Conservation (phyloP, 2,329 filamentous ascomycete species). For the Pseudopithomyces maydicus region DNA sequence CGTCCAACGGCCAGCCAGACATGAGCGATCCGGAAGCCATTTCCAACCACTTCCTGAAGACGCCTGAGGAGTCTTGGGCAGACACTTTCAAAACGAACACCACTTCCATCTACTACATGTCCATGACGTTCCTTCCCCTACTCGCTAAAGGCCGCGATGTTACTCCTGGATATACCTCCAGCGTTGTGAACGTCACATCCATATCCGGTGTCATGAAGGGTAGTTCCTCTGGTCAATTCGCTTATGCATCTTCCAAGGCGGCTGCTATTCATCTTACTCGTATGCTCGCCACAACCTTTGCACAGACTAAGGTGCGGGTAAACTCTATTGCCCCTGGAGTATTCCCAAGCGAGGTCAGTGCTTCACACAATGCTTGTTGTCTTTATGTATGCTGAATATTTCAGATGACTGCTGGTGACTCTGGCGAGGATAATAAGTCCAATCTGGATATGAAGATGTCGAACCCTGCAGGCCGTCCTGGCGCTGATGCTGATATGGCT, state of each 20-base stretch:
- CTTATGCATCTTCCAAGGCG: constrained; percentile 59
- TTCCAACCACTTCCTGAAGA: constrained; percentile 57
- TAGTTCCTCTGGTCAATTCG: constrained; percentile 56
- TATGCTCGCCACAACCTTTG: constrained; percentile 54
- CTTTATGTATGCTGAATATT: constrained; percentile 34
- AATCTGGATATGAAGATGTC: constrained; percentile 47
- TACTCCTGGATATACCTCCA: constrained; percentile 55
- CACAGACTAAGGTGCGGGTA: constrained; percentile 49
- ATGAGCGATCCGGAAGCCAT: constrained; percentile 54
- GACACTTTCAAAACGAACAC: constrained; percentile 60
- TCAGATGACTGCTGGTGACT: constrained; percentile 57
- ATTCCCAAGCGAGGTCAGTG: constrained; percentile 45
- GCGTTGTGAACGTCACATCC: constrained; percentile 60
- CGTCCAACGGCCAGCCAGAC: constrained; percentile 54
- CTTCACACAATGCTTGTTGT: background rate
- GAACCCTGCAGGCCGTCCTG: constrained; percentile 52
- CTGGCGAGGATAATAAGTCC: constrained; percentile 54
- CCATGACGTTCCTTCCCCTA: constrained; percentile 60
- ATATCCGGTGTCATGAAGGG: constrained; percentile 59
- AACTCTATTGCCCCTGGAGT: constrained; percentile 52
- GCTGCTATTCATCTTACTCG: constrained; percentile 52
- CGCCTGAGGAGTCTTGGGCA: constrained; percentile 52
- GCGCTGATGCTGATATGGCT: constrained; percentile 57
- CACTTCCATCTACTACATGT: constrained; percentile 57
- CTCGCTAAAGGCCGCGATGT: constrained; percentile 55